phyloP scores from a whole-genome alignment of 352 stramenopile genomes.

The Globisporangium apiculatum region DNA sequence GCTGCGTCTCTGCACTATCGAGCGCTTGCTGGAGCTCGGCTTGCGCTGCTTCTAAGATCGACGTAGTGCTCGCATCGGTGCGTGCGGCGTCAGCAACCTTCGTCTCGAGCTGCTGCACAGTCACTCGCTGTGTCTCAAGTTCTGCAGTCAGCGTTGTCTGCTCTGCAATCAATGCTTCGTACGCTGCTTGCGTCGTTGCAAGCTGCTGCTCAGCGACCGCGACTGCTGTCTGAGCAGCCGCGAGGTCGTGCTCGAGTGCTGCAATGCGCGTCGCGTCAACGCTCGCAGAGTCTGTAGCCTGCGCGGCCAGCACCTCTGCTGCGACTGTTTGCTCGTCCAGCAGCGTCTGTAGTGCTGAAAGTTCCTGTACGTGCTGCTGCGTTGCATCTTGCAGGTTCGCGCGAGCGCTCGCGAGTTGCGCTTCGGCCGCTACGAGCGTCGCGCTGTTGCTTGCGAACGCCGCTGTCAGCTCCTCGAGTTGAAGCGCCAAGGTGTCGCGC shows the following conservation, averaged over 20 bases:
- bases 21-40: not conserved
- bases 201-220: not conserved
- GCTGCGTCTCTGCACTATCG: not conserved
- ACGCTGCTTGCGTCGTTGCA: not conserved
- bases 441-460: not conserved
- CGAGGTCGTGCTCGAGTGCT: not conserved
- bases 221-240: constrained; percentile 2
- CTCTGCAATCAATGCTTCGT: not conserved
- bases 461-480: constrained; percentile 7
- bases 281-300: constrained; percentile 5
- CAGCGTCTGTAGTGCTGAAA: not conserved
- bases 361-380: not conserved
- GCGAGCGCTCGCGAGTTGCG: not conserved
- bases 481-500: not conserved
- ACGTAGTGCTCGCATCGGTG: not conserved
- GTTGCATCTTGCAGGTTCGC: not conserved
- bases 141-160: not conserved
- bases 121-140: not conserved
- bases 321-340: not conserved
- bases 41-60: not conserved
- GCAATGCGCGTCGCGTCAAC: not conserved
- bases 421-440: not conserved
- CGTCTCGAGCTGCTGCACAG: not conserved
- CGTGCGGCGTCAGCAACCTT: not conserved
- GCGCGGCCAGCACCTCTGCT: not conserved